These are phyloP conservation scores for Penicillium sp. DNA, from an alignment of 2,329 filamentous ascomycete species.

Conservation along the genomic window DNA sequence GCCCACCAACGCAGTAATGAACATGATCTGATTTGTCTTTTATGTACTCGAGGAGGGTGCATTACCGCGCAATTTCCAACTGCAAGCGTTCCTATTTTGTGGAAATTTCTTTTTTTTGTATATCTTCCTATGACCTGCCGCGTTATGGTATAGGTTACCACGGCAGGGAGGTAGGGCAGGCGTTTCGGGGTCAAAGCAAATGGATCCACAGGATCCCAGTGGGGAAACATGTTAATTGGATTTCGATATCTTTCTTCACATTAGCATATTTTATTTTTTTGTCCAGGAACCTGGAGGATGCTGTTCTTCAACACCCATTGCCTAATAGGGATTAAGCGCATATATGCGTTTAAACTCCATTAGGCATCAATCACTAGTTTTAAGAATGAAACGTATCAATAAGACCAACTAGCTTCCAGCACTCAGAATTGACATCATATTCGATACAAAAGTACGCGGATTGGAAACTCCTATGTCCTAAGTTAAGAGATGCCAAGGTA, in stretches of 20 bases:
- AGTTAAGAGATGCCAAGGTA: neutral
- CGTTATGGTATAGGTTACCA: neutral
- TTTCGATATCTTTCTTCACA: neutral
- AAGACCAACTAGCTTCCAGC: neutral
- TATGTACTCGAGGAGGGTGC: neutral
- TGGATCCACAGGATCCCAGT: neutral
- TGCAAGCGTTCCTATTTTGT: neutral
- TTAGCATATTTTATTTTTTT: neutral
- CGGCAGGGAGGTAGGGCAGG: neutral
- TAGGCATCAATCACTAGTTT: neutral
- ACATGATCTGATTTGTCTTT: neutral
- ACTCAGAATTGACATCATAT: neutral
- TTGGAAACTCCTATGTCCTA: too few relatives aligned
- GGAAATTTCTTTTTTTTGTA: neutral
- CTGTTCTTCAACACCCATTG: neutral
- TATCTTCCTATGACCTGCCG: neutral
- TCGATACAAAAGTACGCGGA: neutral
- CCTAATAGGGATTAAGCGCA: too few relatives aligned
- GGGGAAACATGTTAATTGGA: neutral
- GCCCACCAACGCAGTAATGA: slow-evolving; percentile 6
- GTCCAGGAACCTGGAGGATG: neutral
- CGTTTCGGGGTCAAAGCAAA: neutral
- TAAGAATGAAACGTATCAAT: neutral
- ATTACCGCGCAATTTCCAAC: neutral
- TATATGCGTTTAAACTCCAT: too few relatives aligned